A percentile compares a stretch with the other conserved stretches of the same genome.
Conservation (phyloP, 2,329 filamentous ascomycete species). For the Coniella vitis region DNA sequence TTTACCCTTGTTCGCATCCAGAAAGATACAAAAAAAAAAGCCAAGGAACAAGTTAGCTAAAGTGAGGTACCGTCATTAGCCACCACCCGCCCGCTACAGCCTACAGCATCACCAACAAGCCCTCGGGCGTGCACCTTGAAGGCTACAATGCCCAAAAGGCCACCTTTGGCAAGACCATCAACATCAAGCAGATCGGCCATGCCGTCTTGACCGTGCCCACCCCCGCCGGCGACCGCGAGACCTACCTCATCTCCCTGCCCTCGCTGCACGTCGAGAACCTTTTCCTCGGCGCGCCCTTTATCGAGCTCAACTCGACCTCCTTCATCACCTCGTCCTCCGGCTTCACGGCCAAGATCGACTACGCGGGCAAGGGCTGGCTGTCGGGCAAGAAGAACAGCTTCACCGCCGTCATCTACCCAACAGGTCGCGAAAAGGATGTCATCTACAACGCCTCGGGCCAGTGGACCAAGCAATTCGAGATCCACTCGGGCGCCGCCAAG, state of each 20-base stretch:
- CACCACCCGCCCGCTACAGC: slow-evolving; percentile 94
- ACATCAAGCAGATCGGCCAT: slow-evolving; percentile 91
- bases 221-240: slow-evolving; percentile 44
- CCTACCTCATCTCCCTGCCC: slow-evolving; percentile 86
- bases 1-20: too few relatives aligned
- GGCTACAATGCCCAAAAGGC: slow-evolving; percentile 97
- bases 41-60: not conserved
- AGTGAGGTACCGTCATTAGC: slow-evolving; percentile 29
- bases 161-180: slow-evolving; percentile 87
- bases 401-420: slow-evolving; percentile 63
- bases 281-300: slow-evolving; percentile 77
- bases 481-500: slow-evolving; percentile 58
- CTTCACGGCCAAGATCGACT: slow-evolving; percentile 85
- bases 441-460: slow-evolving; percentile 81
- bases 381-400: slow-evolving; percentile 95
- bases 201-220: slow-evolving; percentile 69
- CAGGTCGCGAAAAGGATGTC: slow-evolving; percentile 64
- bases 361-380: slow-evolving; percentile 89
- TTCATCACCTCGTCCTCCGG: slow-evolving; percentile 83
- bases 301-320: slow-evolving; percentile 80
- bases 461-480: slow-evolving; percentile 78
- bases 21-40: not conserved
- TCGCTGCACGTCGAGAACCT: slow-evolving; percentile 90
- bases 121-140: slow-evolving; percentile 70
- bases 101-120: slow-evolving; percentile 83